Evolutionary conservation across 1,139 yeast species (phyloP).

Genomic region (Geotrichum macrosporum): DNA sequence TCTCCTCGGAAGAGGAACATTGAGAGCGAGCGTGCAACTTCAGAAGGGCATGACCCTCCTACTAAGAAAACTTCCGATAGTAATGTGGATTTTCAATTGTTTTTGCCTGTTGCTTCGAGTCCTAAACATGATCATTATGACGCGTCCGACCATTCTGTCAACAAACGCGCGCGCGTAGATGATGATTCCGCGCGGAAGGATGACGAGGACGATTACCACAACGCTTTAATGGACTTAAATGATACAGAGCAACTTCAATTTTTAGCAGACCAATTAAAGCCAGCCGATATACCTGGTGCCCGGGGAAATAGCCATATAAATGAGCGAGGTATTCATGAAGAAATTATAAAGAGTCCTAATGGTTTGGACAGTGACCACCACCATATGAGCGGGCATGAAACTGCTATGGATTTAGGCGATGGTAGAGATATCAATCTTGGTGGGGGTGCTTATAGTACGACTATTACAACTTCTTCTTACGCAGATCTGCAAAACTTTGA

Average conservation of each 20-base stretch:
- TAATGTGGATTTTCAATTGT: slow-evolving; percentile 4
- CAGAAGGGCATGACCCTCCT: background rate
- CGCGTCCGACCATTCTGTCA: background rate
- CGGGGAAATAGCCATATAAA: background rate
- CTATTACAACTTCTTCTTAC: slow-evolving; percentile 37
- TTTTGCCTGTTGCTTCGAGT: background rate
- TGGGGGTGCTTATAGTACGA: slow-evolving; percentile 22
- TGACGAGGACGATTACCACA: slow-evolving; percentile 13
- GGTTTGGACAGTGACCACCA: background rate
- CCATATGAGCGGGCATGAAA: background rate
- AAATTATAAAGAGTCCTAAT: background rate
- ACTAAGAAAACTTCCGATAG: background rate
- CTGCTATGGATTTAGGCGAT: background rate
- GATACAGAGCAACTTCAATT: slow-evolving; percentile 33
- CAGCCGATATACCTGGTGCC: slow-evolving; percentile 19
- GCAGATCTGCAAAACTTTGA: slow-evolving; percentile 11
- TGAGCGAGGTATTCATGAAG: background rate
- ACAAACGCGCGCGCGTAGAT: slow-evolving; percentile 3
- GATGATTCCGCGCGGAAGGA: slow-evolving; percentile 1
- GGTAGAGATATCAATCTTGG: background rate
- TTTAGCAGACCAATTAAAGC: slow-evolving; percentile 31
- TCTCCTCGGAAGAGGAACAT: slow-evolving; percentile 3
- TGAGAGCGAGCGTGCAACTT: background rate
- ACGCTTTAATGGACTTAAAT: slow-evolving; percentile 25
- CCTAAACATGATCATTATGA: slow-evolving; percentile 8